A percentile compares a stretch with the other conserved stretches of the same genome.
phyloP scores from a whole-genome alignment of 129 eudicot species.

The Artemisia annua region DNA sequence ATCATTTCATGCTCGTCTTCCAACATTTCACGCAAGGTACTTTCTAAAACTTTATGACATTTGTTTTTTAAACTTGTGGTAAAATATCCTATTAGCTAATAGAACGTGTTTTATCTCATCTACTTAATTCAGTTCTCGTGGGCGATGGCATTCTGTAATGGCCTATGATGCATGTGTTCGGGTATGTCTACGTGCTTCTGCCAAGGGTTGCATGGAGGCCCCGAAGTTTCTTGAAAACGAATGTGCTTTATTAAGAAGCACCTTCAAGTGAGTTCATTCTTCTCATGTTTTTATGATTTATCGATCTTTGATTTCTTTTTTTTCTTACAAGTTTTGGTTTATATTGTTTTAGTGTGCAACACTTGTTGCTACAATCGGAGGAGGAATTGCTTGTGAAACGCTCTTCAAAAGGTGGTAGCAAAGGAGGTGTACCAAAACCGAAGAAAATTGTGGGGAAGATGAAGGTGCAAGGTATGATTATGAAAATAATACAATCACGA shows the following conservation, averaged over 20 bases:
- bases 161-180: slow-evolving; percentile 93
- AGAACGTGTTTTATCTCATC: background rate
- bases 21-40: slow-evolving; percentile 88
- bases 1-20: slow-evolving; percentile 60
- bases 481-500: too few species aligned
- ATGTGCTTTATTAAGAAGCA: slow-evolving; percentile 59
- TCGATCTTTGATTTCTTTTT: slow-evolving; percentile 11
- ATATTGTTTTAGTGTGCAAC: slow-evolving; percentile 57
- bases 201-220: slow-evolving; percentile 82
- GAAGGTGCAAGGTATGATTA: slow-evolving; percentile 80
- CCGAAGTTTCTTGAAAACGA: slow-evolving; percentile 78
- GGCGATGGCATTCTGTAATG: slow-evolving; percentile 92
- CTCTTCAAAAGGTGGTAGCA: slow-evolving; percentile 55
- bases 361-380: slow-evolving; percentile 72
- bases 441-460: slow-evolving; percentile 87
- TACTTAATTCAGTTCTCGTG: slow-evolving; percentile 48
- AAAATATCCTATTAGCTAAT: slow-evolving; percentile 13
- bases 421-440: slow-evolving; percentile 60
- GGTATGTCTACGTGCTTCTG: slow-evolving; percentile 92
- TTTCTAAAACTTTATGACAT: background rate
- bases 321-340: slow-evolving; percentile 9
- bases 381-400: slow-evolving; percentile 64
- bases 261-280: slow-evolving; percentile 55
- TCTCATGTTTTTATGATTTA: background rate
- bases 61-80: background rate